Base-by-base conservation (phyloP, 2,329 filamentous ascomycete species). In the Aureobasidium pullulans region DNA sequence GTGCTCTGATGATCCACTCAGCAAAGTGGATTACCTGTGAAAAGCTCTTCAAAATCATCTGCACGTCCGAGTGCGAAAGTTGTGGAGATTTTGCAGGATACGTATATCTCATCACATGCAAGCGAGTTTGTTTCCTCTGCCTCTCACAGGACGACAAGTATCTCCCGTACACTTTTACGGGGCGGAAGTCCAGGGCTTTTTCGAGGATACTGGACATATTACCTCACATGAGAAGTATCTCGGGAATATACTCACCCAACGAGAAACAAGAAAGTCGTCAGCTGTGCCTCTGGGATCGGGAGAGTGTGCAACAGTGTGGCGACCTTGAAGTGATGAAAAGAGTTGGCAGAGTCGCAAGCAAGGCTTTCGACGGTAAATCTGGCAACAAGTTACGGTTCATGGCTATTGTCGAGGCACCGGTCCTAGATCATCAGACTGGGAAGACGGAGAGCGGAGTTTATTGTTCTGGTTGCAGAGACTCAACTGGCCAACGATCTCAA, bases 41-140 rank as follows among this genome's bases (percentile, higher is more conserved):
- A 36, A 61, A 66, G 2, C 67, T 78, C 15, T 73, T 70, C 65
- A 29, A 66, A 15, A 70, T 65, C 11, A 65, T 77, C 19, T 69
- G 57, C 47, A 69, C 64, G 8, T 59, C 58, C 7, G 56, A 67
- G 46, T 77, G 75, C 64, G 65, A 66, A 44, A 61, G 37, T 8
- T 77, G 75, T 65, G 66, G 66, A n/a, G 63, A 66, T 15, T 75
- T 76, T 60, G 74, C 71, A 36, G 67, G 65, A 42, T 71, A 74
- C 59, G 64, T 76, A 49, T 76, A 76, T 62, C 68, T 76, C 19
- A 65, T 76, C 43, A 70, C 66, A 48, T 74, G 72, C 63, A 64
- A 63, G 32, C 71, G 74, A 1, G 72, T 76, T 50, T 78, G 75
- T 65, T 74, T 69, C 60, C 62, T 69, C 15, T 76, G 74, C 65